These are phyloP conservation scores for Euclidium syriacum DNA, from an alignment of 345 rosid species.

Conservation along the genomic window DNA sequence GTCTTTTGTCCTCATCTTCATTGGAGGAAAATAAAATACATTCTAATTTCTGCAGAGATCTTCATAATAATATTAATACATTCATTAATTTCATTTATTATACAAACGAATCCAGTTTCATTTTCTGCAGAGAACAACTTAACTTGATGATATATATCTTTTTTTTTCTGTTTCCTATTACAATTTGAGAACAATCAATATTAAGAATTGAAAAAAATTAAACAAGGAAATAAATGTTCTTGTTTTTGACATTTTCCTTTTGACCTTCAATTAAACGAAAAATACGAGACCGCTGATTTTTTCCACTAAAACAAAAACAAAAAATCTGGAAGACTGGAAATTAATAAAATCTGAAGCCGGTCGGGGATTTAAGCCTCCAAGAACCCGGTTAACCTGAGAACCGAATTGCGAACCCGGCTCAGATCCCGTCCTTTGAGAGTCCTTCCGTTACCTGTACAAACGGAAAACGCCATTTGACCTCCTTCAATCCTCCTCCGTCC, in stretches of 20 bases:
- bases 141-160: not conserved
- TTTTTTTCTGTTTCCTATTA: not conserved
- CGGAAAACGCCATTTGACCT: conserved; percentile 67
- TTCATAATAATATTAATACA: not conserved
- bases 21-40: not conserved
- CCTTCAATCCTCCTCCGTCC: conserved; percentile 44
- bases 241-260: conserved; percentile 21
- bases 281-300: conserved; percentile 1
- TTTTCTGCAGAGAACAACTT: not conserved
- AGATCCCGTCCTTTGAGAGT: conserved; percentile 81
- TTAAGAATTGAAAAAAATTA: conserved; percentile 6
- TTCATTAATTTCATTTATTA: not conserved
- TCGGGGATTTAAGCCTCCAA: conserved; percentile 48
- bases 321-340: not conserved
- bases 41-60: conserved; percentile 12
- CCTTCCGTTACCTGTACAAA: conserved; percentile 78
- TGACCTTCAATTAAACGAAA: conserved; percentile 14
- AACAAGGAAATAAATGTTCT: conserved; percentile 17
- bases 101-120: not conserved
- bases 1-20: conserved; percentile 11
- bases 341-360: not conserved
- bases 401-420: conserved; percentile 72
- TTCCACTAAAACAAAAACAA: not conserved
- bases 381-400: conserved; percentile 84
- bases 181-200: conserved; percentile 2